Evolutionary conservation across 345 rosid species (phyloP).

Genomic region (Mercurialis annua): DNA sequence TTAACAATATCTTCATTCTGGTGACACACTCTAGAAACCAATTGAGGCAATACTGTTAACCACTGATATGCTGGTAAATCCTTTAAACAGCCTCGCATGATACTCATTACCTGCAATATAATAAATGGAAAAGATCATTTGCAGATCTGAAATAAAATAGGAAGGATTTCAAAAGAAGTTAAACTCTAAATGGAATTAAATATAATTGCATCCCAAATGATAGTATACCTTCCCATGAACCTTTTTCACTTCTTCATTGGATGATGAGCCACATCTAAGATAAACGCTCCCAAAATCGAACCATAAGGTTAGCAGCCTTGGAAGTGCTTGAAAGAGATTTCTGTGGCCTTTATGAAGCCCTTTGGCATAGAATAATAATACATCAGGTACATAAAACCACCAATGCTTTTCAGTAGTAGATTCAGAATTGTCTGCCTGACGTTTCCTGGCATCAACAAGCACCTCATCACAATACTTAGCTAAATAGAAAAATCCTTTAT

Average conservation of each 20-base stretch:
- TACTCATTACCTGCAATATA: conserved; percentile 63
- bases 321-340: conserved; percentile 96
- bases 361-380: conserved; percentile 78
- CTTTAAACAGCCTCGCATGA: conserved; percentile 90
- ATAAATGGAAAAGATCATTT: conserved; percentile 13
- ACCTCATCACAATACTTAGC: conserved; percentile 95
- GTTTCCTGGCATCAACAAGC: conserved; percentile 88
- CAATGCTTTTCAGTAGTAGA: conserved; percentile 59
- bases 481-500: conserved; percentile 87
- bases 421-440: conserved; percentile 75
- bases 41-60: conserved; percentile 89
- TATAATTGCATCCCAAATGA: conserved; percentile 4
- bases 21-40: conserved; percentile 97
- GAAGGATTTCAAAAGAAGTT: not conserved
- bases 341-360: conserved; percentile 93
- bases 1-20: conserved; percentile 81
- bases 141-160: conserved; percentile 3
- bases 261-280: conserved; percentile 49
- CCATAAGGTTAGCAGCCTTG: conserved; percentile 93
- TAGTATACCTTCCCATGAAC: conserved; percentile 64
- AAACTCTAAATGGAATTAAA: not conserved
- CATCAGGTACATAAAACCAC: conserved; percentile 78
- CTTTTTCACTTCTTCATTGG: conserved; percentile 63
- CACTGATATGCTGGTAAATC: conserved; percentile 95
- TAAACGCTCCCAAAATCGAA: conserved; percentile 88